Base-by-base conservation (phyloP, 2,329 filamentous ascomycete species). In the Reticulascus tulasneorum region DNA sequence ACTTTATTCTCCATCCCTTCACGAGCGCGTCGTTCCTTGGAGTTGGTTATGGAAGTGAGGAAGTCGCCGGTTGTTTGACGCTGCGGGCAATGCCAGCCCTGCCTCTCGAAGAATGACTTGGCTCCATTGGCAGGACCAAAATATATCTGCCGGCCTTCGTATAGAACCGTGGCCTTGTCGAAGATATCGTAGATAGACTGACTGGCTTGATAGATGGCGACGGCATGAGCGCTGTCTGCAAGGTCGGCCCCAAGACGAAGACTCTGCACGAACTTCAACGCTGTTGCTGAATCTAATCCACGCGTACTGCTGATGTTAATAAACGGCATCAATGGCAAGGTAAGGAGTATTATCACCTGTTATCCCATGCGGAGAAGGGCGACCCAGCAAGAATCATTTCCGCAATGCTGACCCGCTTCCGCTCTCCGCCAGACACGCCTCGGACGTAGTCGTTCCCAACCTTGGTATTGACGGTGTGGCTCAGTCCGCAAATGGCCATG, bases 381-480 rank as follows among this genome's bases (percentile, higher is more conserved):
- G 77, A 74, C 22, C 70, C 66, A 12, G 81, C 81, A 9, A 89
- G 66, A 41, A 83, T 73, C 47, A 86, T 86, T 59, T 93, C 86
- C 2, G 84, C 85, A 43, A 93, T 88, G 28, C 80, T 85, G 6
- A 94, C 86, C 55, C 88, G 79, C 64, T 93, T 90, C 37, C 81
- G 69, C 55, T 86, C 82, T 23, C 83, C 82, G 18, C 82, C 83
- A 7, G 75, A 81, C 1, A 86, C 75, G 31, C 86, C 86, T 2
- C 83, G 77, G 9, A 89, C 71, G 27, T 84, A 78, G 47, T 87
- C 82, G 41, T 87, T 79, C 7, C 86, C 86, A 10, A 90, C 82
- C 48, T 82, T 84, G 7, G 85, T 89, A 41, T 81, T 73, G 48
- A 83, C 67, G 0, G 82, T 85, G 49, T 89, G 83, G 23, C 76